phyloP scores from a whole-genome alignment of 106 monocot genomes.

The Posidonia australis region DNA sequence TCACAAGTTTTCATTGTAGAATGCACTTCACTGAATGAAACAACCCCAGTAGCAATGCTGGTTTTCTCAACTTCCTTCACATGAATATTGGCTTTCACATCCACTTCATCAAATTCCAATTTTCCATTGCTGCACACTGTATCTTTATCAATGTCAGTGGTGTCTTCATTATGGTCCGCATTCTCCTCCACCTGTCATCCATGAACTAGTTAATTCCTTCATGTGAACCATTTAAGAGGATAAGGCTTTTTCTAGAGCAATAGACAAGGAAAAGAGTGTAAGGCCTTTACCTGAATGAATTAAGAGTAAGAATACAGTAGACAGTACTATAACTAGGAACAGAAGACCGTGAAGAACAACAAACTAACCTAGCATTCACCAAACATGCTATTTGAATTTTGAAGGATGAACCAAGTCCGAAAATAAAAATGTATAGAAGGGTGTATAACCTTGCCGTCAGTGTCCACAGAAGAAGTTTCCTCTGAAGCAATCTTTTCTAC shows the following conservation, averaged over 20 bases:
- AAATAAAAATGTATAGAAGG: neutral
- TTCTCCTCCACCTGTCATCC: constrained; percentile 20
- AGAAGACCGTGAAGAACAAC: too few relatives aligned
- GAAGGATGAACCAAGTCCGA: neutral
- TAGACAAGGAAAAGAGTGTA: too few relatives aligned
- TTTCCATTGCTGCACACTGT: constrained; percentile 9
- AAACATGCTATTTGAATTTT: too few relatives aligned
- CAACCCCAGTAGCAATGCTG: constrained; percentile 2
- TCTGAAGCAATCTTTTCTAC: constrained; percentile 19
- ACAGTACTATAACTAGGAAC: too few relatives aligned
- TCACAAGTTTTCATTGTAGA: constrained; percentile 6
- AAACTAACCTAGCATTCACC: too few relatives aligned
- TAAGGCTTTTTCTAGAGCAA: too few relatives aligned
- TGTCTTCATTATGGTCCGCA: constrained; percentile 7
- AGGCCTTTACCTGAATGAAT: too few relatives aligned
- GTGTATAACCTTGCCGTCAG: constrained; percentile 17
- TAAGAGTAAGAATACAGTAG: too few relatives aligned
- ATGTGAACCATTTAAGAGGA: neutral
- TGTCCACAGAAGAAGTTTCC: constrained; percentile 20
- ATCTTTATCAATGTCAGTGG: constrained; percentile 15
- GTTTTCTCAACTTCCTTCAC: constrained; percentile 10
- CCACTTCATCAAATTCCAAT: constrained; percentile 11
- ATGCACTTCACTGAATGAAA: constrained; percentile 15
- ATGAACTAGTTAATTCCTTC: neutral
- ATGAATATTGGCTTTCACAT: constrained; percentile 4